Evolutionary conservation across 148 eudicot genomes (phyloP), one percentile per base, ranked within the genome.

Genomic region (Nepenthes mirabilis): DNA sequence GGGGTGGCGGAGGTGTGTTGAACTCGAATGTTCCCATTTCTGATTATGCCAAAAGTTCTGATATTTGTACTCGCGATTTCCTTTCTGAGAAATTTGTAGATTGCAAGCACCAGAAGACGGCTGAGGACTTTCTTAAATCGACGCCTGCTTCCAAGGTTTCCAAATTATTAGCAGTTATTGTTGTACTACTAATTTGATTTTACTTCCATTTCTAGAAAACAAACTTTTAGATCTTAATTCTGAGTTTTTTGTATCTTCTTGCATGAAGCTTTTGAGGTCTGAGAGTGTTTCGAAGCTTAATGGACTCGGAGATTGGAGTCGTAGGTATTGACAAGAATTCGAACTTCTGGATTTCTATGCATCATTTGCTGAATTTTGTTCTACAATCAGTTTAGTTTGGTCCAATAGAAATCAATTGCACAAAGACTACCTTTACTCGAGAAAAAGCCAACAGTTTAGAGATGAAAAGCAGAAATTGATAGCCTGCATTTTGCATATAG

Each of bases 61-160:
- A 40, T 1, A 57, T 4, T 43, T 10, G 58, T 32, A 32, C 2
- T 14, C 23, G 6, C 32, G 3, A 55, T 32, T 55, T 32, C 11
- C 3, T 32, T 55, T 52, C 2, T 13, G 1, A 11, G 0, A 2
- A 33, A 11, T 55, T 11, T 36, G 48, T 68, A 91, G 98, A 81
- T 77, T 91, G 98, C 65, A 82, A 83, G 70, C 98, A 91, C 72
- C 98, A 96, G 1, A 88, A 76, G 75, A 83, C 83, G 34, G 83
- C 80, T 61, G 86, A 88, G 56, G 96, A 91, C 68, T 82, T 85
- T 71, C 77, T 80, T 43, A 82, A 67, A 59, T 60, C 74, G 13
- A 61, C 77, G 1, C 81, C 83, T 3, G 33, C 65, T 68, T 77
- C 85, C 47, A 88, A 88, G 89, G 96, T 82, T 63, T 55, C 14